Conservation (phyloP, 345 rosid genomes). For the Turnera subulata region DNA sequence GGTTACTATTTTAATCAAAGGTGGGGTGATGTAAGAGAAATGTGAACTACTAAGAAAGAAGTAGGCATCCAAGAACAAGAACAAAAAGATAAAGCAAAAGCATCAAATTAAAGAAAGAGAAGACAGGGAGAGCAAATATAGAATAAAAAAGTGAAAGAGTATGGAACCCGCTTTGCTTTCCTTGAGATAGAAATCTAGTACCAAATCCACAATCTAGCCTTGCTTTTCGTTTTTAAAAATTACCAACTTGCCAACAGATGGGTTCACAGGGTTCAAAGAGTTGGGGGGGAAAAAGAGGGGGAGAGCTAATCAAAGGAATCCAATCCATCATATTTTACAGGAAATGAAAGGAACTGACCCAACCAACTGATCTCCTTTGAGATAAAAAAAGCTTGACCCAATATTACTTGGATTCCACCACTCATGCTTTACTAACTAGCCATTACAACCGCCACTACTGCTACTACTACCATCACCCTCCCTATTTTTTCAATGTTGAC, state of each 20-base stretch:
- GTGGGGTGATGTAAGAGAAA: conserved; percentile 4
- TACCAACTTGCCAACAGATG: not conserved
- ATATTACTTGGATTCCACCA: not conserved
- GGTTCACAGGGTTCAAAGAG: not conserved
- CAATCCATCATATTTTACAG: conserved; percentile 21
- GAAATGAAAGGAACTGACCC: conserved; percentile 27
- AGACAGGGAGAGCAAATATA: not conserved
- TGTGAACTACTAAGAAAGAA: conserved; percentile 26
- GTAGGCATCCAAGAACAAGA: conserved; percentile 26
- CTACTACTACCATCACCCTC: conserved; percentile 11
- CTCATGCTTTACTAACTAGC: not conserved
- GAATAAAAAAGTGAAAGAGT: not conserved
- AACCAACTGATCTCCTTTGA: conserved; percentile 37
- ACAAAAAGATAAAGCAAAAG: not conserved
- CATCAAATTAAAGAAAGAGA: conserved; percentile 5
- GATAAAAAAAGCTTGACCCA: conserved; percentile 6
- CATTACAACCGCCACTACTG: not conserved
- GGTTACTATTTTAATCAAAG: conserved; percentile 5
- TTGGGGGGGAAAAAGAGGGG: not conserved
- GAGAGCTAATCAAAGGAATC: too few species aligned
- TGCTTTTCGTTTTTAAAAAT: not conserved
- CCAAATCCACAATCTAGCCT: conserved; percentile 42
- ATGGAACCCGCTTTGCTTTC: conserved; percentile 2
- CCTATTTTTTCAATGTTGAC: conserved; percentile 16
- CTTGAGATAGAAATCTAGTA: conserved; percentile 16